These are phyloP conservation scores for Fusarium proliferatum DNA, from an alignment of 2,329 filamentous ascomycete genomes.

Conservation along the genomic window DNA sequence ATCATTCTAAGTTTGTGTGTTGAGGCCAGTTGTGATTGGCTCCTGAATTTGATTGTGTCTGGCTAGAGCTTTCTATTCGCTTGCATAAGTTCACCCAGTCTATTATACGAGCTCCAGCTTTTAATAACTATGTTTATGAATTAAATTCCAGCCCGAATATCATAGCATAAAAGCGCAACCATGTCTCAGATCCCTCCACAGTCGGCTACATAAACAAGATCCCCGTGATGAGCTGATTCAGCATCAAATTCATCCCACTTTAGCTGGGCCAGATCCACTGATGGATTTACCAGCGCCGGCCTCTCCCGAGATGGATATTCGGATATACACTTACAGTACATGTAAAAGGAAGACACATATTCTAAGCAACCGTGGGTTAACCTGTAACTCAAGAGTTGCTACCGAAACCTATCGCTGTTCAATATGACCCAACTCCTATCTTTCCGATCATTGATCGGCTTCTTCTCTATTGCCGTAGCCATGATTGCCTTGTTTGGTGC, in stretches of 20 bases:
- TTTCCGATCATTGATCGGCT: slow-evolving; percentile 35
- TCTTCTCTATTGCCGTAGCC: slow-evolving; percentile 38
- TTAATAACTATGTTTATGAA: not conserved
- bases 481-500: slow-evolving; percentile 40
- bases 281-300: slow-evolving; percentile 7
- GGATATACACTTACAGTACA: slow-evolving; percentile 35
- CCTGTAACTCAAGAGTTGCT: not conserved
- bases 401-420: not conserved
- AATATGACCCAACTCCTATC: slow-evolving; percentile 40
- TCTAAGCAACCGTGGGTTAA: not conserved
- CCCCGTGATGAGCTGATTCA: slow-evolving; percentile 32
- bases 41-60: not conserved
- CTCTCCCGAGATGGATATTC: slow-evolving; percentile 38
- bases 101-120: not conserved
- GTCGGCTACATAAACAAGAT: not conserved
- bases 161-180: not conserved
- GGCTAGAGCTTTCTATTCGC: not conserved
- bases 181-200: slow-evolving; percentile 4
- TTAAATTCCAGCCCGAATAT: not conserved
- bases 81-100: not conserved
- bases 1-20: not conserved
- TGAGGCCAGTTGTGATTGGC: not conserved
- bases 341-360: slow-evolving; percentile 13
- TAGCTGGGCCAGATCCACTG: slow-evolving; percentile 31
- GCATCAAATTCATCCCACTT: slow-evolving; percentile 22